These are phyloP conservation scores for Lavandula angustifolia DNA, from an alignment of 257 asterid species.

Conservation along the genomic window DNA sequence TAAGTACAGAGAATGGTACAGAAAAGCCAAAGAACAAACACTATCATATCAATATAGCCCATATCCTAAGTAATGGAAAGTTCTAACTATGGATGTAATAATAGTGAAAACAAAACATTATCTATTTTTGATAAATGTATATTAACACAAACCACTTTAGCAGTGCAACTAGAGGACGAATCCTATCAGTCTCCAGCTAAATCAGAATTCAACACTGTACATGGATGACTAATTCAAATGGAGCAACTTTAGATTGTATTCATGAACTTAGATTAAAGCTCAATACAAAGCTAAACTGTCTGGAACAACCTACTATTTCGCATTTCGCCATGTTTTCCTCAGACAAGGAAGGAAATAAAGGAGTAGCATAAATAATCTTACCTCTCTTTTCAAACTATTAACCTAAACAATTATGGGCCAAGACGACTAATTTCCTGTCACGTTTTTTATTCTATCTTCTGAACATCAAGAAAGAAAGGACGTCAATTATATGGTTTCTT, in stretches of 20 bases:
- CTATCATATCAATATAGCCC: slow-evolving; percentile 13
- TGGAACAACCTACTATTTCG: not conserved
- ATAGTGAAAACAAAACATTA: not conserved
- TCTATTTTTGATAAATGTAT: slow-evolving; percentile 10
- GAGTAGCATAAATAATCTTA: not conserved
- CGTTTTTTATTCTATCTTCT: slow-evolving; percentile 11
- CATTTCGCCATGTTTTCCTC: not conserved
- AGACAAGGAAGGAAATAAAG: slow-evolving; percentile 14
- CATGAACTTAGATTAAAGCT: slow-evolving; percentile 22
- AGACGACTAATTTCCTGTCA: not conserved
- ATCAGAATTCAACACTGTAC: slow-evolving; percentile 1
- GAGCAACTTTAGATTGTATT: slow-evolving; percentile 3
- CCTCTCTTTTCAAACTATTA: slow-evolving; percentile 8
- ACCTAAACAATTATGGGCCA: slow-evolving; percentile 14
- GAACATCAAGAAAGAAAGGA: slow-evolving; percentile 2
- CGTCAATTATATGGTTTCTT: not conserved
- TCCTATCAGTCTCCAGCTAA: not conserved
- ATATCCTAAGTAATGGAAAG: slow-evolving; percentile 18
- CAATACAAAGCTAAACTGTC: not conserved
- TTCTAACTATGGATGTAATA: not conserved
- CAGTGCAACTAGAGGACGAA: not conserved
- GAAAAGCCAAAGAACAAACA: slow-evolving; percentile 22
- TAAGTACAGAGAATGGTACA: slow-evolving; percentile 27
- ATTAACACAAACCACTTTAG: slow-evolving; percentile 9
- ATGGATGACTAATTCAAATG: not conserved